Base-by-base conservation (phyloP, 2,329 filamentous ascomycete genomes). In the Teratosphaeriaceae sp. region DNA sequence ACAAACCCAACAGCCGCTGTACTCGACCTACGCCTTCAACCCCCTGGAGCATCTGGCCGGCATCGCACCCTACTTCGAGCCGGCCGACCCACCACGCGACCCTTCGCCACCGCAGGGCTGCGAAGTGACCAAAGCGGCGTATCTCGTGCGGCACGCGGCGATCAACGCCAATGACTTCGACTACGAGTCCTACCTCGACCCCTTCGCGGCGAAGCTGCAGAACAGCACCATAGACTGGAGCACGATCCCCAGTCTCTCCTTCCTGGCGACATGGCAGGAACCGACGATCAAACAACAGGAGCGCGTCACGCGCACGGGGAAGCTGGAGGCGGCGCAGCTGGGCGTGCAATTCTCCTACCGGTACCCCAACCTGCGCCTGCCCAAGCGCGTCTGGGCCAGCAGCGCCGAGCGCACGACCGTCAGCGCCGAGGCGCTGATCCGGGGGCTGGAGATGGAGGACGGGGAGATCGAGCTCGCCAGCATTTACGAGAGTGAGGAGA, bases 361-460 rank as follows among this genome's bases (percentile, higher is more conserved):
- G 38, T 83, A 84, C 53, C 73, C 74, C 0, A 61, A 65, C 31
- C 62, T 83, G 27, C 68, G 63, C 43, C 56, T 72, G 4, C 79
- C 79, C 0, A 65, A 67, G 46, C 72, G 71, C 38, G 67, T 82
- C 1, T 83, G 79, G 78, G 71, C 78, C 1, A 79, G 76, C 5
- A 80, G 78, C 0, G 79, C 80, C 0, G 78, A 82, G 59, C 65
- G 80, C 15, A 82, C 79, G 0, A 66, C 70, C 33, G 71, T 77
- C 58, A 78, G 74, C 7, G 78, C 79, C 0, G 64, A 76, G 52
- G 72, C 74, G 0, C 71, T 84, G 13, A 76, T 79, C 20, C 68
- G 73, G 3, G 79, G 78, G 0, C 65, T 80, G 8, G 73, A 78
- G 49, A 61, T 65, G 3, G 54, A 70, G 71, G 34, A 74, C 72